Evolutionary conservation across 139 green algal genomes (phyloP).

Genomic region (Chlorokybus atmophyticus): DNA sequence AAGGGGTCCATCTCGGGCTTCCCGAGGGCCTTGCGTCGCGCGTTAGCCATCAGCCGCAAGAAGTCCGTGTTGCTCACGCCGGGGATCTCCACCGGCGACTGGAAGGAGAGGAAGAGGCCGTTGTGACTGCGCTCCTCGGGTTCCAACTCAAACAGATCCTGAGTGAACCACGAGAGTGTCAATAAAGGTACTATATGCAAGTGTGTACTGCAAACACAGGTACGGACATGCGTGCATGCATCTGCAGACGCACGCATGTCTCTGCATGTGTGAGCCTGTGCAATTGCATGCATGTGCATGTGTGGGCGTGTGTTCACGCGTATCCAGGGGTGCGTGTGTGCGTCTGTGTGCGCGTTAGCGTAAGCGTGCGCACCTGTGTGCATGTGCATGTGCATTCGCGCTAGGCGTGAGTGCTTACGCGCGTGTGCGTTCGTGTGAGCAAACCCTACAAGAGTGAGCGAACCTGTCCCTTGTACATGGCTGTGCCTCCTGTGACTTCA

Average conservation of each 20-base stretch:
- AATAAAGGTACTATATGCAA: too few relatives aligned
- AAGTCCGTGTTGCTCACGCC: conserved; percentile 95
- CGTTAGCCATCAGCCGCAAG: conserved; percentile 83
- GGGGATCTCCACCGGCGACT: conserved; percentile 87
- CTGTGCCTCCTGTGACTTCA: conserved; percentile 70
- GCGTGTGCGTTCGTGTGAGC: background rate
- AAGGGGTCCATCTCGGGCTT: conserved; percentile 87
- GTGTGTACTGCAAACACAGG: too few relatives aligned
- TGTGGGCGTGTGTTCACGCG: background rate
- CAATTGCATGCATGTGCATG: background rate
- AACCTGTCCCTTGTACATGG: conserved; percentile 82
- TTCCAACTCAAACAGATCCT: conserved; percentile 68
- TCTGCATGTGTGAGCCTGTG: too few relatives aligned
- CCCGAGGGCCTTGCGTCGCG: conserved; percentile 54
- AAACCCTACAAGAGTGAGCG: background rate
- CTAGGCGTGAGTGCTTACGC: background rate
- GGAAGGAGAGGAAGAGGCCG: conserved; percentile 82
- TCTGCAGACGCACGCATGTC: too few relatives aligned
- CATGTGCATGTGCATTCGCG: background rate
- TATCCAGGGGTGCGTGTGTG: background rate
- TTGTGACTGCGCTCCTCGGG: conserved; percentile 68
- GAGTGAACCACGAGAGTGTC: too few relatives aligned
- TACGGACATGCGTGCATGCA: too few relatives aligned
- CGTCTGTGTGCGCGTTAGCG: background rate
- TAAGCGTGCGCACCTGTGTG: background rate